These are phyloP conservation scores for Pseudocercospora musae DNA, from an alignment of 2,329 filamentous ascomycete genomes.

Conservation along the genomic window DNA sequence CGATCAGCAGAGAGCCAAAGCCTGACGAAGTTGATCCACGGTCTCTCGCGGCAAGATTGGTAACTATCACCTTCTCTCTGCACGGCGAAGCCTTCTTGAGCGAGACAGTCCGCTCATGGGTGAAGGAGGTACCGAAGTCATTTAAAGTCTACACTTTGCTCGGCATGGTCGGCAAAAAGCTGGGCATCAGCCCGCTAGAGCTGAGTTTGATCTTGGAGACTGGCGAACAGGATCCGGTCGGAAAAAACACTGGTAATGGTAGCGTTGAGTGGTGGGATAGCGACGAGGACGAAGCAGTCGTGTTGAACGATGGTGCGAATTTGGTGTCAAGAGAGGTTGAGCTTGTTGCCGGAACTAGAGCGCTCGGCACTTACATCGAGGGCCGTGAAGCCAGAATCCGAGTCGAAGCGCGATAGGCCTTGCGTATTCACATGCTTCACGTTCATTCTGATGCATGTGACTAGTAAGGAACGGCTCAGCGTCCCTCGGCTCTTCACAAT, in stretches of 20 bases:
- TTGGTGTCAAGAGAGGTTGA: conserved; percentile 78
- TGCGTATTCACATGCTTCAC: not conserved
- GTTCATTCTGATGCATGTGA: not conserved
- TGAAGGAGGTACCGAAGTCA: conserved; percentile 63
- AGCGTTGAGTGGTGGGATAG: conserved; percentile 40
- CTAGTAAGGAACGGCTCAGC: not conserved
- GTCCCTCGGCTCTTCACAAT: not conserved
- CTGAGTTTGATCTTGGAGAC: conserved; percentile 81
- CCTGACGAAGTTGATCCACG: conserved; percentile 59
- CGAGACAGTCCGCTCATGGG: conserved; percentile 15
- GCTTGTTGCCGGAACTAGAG: conserved; percentile 72
- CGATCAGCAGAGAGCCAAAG: conserved; percentile 41
- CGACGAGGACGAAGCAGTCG: conserved; percentile 38
- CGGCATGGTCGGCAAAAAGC: conserved; percentile 70
- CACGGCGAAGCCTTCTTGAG: conserved; percentile 20
- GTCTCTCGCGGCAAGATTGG: conserved; percentile 75
- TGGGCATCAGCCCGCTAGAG: conserved; percentile 60
- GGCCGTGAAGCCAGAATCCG: conserved; percentile 66
- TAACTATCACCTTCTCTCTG: conserved; percentile 61
- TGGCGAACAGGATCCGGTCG: conserved; percentile 79
- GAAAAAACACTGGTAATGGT: conserved; percentile 51
- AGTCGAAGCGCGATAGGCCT: conserved; percentile 40
- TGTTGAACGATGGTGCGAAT: conserved; percentile 44
- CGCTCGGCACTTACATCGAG: conserved; percentile 81
- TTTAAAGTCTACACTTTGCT: conserved; percentile 80